Percentiles rank a stretch among this genome's conserved stretches.
Conservation (phyloP, 306 rosid species). For the Lathyrus oleraceus region DNA sequence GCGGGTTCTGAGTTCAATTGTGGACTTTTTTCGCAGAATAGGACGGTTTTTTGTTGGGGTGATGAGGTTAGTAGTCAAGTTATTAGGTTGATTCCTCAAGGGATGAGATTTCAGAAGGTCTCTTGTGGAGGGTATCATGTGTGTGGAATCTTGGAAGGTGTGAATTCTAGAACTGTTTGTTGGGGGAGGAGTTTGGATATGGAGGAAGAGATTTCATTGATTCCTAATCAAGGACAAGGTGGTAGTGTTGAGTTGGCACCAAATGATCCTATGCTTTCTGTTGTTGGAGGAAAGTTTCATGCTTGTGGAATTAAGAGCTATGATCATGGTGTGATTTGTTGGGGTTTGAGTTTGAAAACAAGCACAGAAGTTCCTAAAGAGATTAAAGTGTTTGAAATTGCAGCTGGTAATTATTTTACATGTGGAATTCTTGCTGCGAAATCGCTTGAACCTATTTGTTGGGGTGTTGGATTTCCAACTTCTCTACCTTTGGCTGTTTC, state of each 20-base stretch:
- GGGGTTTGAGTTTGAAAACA: constrained; percentile 72
- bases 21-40: constrained; percentile 79
- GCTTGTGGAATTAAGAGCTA: constrained; percentile 86
- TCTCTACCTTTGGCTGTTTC: constrained; percentile 78
- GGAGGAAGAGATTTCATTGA: constrained; percentile 69
- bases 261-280: constrained; percentile 65
- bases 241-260: constrained; percentile 76
- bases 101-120: constrained; percentile 63
- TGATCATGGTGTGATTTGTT: constrained; percentile 76
- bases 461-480: constrained; percentile 88
- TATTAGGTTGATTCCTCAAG: constrained; percentile 56
- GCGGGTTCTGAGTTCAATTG: constrained; percentile 90
- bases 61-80: constrained; percentile 73
- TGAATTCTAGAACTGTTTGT: constrained; percentile 60
- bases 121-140: constrained; percentile 89
- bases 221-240: constrained; percentile 57
- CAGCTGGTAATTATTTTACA: constrained; percentile 88
- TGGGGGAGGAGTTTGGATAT: constrained; percentile 85
- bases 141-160: constrained; percentile 79
- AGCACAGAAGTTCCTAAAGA: constrained; percentile 70
- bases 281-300: constrained; percentile 90
- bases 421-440: constrained; percentile 77
- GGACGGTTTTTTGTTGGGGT: constrained; percentile 89
- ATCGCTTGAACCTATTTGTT: constrained; percentile 79
- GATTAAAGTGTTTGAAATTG: constrained; percentile 60